These are phyloP conservation scores for Sarcodon sp. DNA, from an alignment of 768 basidiomycete genomes.

Conservation along the genomic window DNA sequence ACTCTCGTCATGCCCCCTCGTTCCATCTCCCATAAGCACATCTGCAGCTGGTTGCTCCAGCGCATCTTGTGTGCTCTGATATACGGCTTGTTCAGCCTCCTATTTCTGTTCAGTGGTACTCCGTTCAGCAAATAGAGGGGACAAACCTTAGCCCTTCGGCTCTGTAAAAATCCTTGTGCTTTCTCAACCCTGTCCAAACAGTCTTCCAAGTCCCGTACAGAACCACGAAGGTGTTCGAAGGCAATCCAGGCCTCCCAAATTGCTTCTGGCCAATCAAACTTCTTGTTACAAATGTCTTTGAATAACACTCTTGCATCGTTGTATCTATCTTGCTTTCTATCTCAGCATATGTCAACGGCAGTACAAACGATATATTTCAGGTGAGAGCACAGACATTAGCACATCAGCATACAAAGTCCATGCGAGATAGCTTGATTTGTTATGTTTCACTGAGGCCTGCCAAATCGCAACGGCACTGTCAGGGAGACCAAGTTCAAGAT, in stretches of 20 bases:
- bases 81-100: conserved; percentile 21
- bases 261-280: conserved; percentile 91
- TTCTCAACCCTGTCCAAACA: conserved; percentile 53
- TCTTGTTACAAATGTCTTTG: conserved; percentile 49
- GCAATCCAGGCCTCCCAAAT: conserved; percentile 82
- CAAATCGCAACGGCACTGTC: conserved; percentile 50
- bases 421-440: conserved; percentile 58
- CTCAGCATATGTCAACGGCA: not conserved
- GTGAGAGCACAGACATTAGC: conserved; percentile 40
- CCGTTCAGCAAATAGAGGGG: not conserved
- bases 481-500: conserved; percentile 28
- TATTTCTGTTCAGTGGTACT: not conserved
- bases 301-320: conserved; percentile 58
- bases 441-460: conserved; percentile 51
- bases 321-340: conserved; percentile 38
- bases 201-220: conserved; percentile 48
- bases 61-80: conserved; percentile 34
- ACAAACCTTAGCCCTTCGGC: conserved; percentile 48
- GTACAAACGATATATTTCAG: conserved; percentile 2
- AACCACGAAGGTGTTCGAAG: conserved; percentile 83
- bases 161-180: conserved; percentile 49
- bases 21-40: conserved; percentile 17
- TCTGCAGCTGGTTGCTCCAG: conserved; percentile 25
- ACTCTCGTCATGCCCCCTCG: conserved; percentile 5
- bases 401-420: conserved; percentile 70